Evolutionary conservation across 345 rosid genomes (phyloP).

Genomic region (Lenwebbia sp.): DNA sequence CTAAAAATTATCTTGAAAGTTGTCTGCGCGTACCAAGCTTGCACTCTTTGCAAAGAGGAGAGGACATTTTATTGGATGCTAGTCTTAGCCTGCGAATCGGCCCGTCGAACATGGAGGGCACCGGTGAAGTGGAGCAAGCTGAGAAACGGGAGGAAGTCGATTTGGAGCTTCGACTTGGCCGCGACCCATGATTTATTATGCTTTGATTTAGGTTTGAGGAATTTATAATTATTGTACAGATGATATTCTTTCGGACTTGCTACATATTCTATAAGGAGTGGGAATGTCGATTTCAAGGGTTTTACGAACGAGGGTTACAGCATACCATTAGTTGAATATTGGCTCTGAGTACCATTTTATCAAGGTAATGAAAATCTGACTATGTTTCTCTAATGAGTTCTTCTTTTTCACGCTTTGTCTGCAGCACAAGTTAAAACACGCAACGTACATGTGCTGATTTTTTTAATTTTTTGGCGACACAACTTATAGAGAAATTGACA

Average conservation of each 20-base stretch:
- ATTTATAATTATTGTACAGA: background rate
- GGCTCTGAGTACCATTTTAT: background rate
- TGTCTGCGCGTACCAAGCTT: too few species aligned
- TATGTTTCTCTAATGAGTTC: background rate
- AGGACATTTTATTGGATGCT: background rate
- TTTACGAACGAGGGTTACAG: background rate
- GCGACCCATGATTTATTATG: background rate
- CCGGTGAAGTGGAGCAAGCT: background rate
- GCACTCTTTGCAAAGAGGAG: background rate
- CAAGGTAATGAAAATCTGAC: background rate
- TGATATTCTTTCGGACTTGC: background rate
- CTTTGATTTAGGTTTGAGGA: background rate
- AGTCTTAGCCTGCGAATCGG: background rate
- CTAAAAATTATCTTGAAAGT: background rate
- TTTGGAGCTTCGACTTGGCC: conserved; percentile 7
- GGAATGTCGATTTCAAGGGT: background rate
- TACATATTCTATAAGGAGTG: background rate
- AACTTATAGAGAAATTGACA: background rate
- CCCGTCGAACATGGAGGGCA: background rate
- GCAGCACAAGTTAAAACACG: background rate
- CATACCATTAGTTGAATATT: background rate
- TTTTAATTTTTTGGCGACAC: background rate
- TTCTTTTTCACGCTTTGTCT: background rate
- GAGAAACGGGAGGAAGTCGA: background rate
- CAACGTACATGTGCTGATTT: background rate